Evolutionary conservation across 306 rosid species (phyloP).

Genomic region (Bauhinia variegata): DNA sequence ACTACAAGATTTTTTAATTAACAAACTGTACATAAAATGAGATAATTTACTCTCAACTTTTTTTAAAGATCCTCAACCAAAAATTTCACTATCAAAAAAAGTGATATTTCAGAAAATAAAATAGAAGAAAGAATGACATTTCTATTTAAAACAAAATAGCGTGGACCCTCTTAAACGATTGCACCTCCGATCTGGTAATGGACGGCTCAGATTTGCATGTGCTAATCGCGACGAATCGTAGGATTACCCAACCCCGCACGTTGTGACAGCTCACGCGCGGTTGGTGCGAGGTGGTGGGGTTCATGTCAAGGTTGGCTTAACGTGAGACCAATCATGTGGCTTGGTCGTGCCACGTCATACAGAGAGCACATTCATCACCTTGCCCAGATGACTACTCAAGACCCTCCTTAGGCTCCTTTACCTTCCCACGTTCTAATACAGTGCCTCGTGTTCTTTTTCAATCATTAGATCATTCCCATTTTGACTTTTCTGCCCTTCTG

Average conservation of each 20-base stretch:
- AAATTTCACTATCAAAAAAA: too few species aligned
- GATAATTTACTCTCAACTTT: too few species aligned
- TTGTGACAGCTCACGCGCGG: slow-evolving; percentile 72
- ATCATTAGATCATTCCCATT: slow-evolving; percentile 39
- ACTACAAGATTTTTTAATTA: too few species aligned
- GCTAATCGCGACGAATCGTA: slow-evolving; percentile 20
- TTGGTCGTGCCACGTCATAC: slow-evolving; percentile 56
- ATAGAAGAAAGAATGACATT: background rate
- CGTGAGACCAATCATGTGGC: slow-evolving; percentile 72
- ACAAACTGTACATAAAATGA: too few species aligned
- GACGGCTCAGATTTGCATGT: slow-evolving; percentile 38
- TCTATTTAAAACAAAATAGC: slow-evolving; percentile 6
- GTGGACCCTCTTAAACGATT: slow-evolving; percentile 27
- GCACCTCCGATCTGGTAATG: background rate
- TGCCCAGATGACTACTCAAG: slow-evolving; percentile 12
- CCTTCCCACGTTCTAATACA: slow-evolving; percentile 52
- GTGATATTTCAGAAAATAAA: too few species aligned
- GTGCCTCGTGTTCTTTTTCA: slow-evolving; percentile 46
- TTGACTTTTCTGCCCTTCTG: slow-evolving; percentile 52
- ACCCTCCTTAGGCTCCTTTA: background rate
- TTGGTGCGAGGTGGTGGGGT: slow-evolving; percentile 54
- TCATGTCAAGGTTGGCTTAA: slow-evolving; percentile 48
- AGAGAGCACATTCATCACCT: slow-evolving; percentile 12
- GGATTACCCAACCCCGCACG: slow-evolving; percentile 50
- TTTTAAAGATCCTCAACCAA: too few species aligned